Percentiles rank a stretch among this genome's conserved stretches.
Evolutionary conservation across 352 stramenopile species (phyloP).

Genomic region (Phytophthora chlamydospora): DNA sequence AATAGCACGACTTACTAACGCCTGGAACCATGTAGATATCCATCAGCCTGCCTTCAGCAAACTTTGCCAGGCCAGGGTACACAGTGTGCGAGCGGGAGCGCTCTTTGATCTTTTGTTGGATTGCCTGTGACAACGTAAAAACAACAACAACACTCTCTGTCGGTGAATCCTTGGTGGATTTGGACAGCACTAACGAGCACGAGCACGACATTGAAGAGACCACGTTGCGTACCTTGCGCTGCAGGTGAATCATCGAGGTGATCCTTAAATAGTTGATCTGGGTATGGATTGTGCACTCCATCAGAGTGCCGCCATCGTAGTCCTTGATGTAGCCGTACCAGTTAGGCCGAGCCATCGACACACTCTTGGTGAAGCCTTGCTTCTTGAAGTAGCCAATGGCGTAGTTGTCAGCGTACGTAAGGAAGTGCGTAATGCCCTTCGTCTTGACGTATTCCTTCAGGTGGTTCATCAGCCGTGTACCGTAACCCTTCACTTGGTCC

Average conservation of each 20-base stretch:
- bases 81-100: constrained; percentile 74
- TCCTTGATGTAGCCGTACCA: constrained; percentile 99
- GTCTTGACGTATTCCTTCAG: constrained; percentile 97
- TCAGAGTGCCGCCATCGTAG: constrained; percentile 99
- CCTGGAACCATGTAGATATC: constrained; percentile 89
- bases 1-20: constrained; percentile 70
- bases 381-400: constrained; percentile 99
- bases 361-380: constrained; percentile 92
- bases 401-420: constrained; percentile 99
- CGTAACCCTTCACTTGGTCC: constrained; percentile 97
- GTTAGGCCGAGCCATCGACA: constrained; percentile 83
- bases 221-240: constrained; percentile 86
- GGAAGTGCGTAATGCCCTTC: constrained; percentile 94
- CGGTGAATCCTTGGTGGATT: no score
- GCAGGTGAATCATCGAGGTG: constrained; percentile 93
- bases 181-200: no score
- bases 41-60: constrained; percentile 82
- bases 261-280: constrained; percentile 97
- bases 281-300: constrained; percentile 99
- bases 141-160: background rate
- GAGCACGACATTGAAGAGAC: background rate
- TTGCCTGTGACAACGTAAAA: constrained; percentile 54
- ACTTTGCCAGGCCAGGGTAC: constrained; percentile 73
- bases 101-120: constrained; percentile 86
- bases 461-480: constrained; percentile 99